These are phyloP conservation scores for Platanus orientalis DNA, from an alignment of 164 flowering plant species.

Conservation along the genomic window DNA sequence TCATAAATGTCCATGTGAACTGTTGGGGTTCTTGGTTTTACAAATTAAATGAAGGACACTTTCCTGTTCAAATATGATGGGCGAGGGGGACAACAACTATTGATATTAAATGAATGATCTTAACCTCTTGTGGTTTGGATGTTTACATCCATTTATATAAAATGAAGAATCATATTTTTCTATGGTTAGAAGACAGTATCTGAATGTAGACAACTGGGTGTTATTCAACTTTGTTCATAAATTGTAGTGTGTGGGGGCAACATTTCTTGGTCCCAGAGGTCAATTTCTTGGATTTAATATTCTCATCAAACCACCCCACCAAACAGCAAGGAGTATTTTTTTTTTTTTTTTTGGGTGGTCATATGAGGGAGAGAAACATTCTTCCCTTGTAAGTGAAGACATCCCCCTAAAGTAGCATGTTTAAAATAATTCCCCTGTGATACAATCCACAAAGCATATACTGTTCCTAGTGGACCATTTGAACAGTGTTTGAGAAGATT, in stretches of 20 bases:
- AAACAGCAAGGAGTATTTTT: slow-evolving; percentile 16
- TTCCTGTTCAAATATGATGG: too few relatives aligned
- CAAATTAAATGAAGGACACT: too few relatives aligned
- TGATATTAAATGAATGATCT: slow-evolving; percentile 1
- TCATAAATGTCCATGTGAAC: slow-evolving; percentile 14
- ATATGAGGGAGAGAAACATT: neutral
- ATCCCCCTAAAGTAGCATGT: neutral
- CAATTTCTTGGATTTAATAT: slow-evolving; percentile 13
- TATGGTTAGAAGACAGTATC: neutral
- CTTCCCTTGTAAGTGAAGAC: neutral
- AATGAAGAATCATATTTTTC: neutral
- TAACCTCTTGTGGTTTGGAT: slow-evolving; percentile 4
- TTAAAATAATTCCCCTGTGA: slow-evolving; percentile 8
- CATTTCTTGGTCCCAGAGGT: slow-evolving; percentile 13
- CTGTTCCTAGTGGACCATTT: too few relatives aligned
- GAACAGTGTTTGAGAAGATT: too few relatives aligned
- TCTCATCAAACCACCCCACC: slow-evolving; percentile 27
- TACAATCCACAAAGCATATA: too few relatives aligned
- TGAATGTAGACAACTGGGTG: slow-evolving; percentile 1
- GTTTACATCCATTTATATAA: slow-evolving; percentile 1
- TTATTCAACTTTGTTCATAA: slow-evolving; percentile 23
- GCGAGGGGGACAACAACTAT: slow-evolving; percentile 3
- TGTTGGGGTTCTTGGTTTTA: too few relatives aligned
- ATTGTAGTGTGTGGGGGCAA: slow-evolving; percentile 18
- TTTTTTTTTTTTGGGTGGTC: too few relatives aligned